Percentiles rank a stretch among this genome's conserved stretches.
Evolutionary conservation across 202 grass and related monocot species (phyloP).

Genomic region (Musa balbisiana): DNA sequence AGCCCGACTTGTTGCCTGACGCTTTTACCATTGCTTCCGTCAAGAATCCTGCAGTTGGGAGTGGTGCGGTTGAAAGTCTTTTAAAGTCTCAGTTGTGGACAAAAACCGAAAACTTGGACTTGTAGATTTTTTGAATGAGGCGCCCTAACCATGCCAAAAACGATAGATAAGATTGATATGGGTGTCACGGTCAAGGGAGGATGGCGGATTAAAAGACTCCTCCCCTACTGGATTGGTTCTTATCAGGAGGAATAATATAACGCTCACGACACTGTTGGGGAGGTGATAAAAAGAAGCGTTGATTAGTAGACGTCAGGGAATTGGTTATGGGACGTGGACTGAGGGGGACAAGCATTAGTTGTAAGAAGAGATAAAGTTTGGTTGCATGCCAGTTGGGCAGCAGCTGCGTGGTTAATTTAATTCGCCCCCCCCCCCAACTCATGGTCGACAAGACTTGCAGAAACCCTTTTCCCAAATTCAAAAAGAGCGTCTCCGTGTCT

Average conservation of each 20-base stretch:
- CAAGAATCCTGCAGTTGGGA: neutral
- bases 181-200: no score
- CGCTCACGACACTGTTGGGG: neutral
- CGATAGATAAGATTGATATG: no score
- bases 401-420: neutral
- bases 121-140: no score
- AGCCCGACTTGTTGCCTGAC: neutral
- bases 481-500: no score
- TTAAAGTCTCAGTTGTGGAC: no score
- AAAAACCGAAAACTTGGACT: no score
- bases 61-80: neutral
- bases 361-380: neutral
- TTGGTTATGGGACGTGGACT: neutral
- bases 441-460: neutral
- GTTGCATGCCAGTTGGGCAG: constrained; percentile 7
- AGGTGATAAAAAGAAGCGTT: neutral
- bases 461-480: neutral
- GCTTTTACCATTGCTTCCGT: neutral
- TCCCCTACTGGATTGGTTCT: neutral
- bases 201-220: no score
- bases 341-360: neutral
- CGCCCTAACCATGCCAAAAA: no score
- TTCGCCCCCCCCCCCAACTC: neutral
- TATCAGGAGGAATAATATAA: neutral
- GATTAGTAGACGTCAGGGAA: neutral